Percentiles rank a stretch among this genome's conserved stretches.
phyloP scores from a whole-genome alignment of 2,329 filamentous ascomycete species.

The Sporothrix protearum region DNA sequence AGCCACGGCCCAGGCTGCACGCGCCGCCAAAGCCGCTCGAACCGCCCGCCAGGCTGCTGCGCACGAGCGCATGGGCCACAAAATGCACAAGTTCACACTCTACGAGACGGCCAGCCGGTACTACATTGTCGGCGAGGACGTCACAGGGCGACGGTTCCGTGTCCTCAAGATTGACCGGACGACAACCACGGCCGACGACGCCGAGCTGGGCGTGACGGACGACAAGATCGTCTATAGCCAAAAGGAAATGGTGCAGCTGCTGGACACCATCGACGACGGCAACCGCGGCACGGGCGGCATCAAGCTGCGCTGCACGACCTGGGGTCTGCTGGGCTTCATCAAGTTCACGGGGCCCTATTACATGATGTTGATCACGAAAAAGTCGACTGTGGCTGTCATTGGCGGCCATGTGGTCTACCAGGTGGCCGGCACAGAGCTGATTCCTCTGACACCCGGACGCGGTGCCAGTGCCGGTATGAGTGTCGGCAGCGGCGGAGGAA shows the following conservation, averaged over 20 bases:
- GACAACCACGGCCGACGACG: constrained; percentile 70
- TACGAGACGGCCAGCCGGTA: constrained; percentile 93
- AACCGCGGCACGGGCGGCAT: constrained; percentile 88
- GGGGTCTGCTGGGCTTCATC: constrained; percentile 93
- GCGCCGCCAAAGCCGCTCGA: constrained; percentile 12
- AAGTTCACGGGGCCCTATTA: constrained; percentile 94
- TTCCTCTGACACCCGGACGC: constrained; percentile 75
- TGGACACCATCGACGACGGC: constrained; percentile 91
- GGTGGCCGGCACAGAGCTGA: constrained; percentile 86
- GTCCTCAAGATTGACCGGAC: constrained; percentile 95
- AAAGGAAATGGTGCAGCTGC: constrained; percentile 85
- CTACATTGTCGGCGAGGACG: constrained; percentile 90
- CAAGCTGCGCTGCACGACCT: constrained; percentile 83
- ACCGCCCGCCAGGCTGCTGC: constrained; percentile 11
- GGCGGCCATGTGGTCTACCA: constrained; percentile 96
- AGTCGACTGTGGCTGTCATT: constrained; percentile 92
- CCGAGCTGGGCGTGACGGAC: constrained; percentile 81
- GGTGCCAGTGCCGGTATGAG: constrained; percentile 1
- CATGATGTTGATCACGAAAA: constrained; percentile 94
- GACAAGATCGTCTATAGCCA: constrained; percentile 94
- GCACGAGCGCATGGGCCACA: constrained; percentile 45
- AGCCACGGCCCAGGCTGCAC: background rate
- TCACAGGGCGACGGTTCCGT: constrained; percentile 81
- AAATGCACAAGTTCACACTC: constrained; percentile 95
- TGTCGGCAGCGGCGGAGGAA: background rate